A percentile compares a stretch with the other conserved stretches of the same genome.
Conservation (phyloP, 331 rosid species). For the Prunus yedoensis region DNA sequence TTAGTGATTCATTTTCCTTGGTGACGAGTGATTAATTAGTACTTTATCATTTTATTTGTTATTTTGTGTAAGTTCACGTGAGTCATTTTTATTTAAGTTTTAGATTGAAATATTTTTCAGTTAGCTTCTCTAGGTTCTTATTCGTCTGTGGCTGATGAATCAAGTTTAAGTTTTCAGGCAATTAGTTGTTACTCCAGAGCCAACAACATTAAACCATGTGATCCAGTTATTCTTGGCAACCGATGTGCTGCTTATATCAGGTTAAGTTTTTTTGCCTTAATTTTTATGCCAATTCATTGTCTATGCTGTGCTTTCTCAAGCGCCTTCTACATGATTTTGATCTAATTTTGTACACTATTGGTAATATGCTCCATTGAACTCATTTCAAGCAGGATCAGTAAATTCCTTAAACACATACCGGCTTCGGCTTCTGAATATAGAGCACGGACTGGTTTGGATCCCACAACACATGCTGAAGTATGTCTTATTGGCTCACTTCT, state of each 20-base stretch:
- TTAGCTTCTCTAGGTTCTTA: conserved; percentile 13
- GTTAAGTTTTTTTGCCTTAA: conserved; percentile 36
- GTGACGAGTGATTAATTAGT: background rate
- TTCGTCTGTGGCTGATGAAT: conserved; percentile 26
- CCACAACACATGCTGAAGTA: conserved; percentile 94
- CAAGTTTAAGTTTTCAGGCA: conserved; percentile 57
- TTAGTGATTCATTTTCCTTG: background rate
- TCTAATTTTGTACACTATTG: background rate
- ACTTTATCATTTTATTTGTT: background rate
- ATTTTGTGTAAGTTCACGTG: background rate
- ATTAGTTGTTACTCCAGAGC: conserved; percentile 81
- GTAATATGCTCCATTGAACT: conserved; percentile 22
- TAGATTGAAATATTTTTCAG: background rate
- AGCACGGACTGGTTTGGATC: conserved; percentile 92
- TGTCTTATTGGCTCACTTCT: conserved; percentile 29
- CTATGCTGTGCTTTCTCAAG: conserved; percentile 5
- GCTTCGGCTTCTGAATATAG: conserved; percentile 81
- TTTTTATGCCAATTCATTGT: conserved; percentile 1
- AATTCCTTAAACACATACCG: conserved; percentile 54
- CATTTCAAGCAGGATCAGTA: conserved; percentile 67
- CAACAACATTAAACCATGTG: conserved; percentile 72
- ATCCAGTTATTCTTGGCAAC: conserved; percentile 78
- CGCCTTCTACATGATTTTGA: conserved; percentile 17
- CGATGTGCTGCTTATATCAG: conserved; percentile 89
- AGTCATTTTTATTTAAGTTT: background rate